Evolutionary conservation across 805 yeast genomes (phyloP).

Genomic region (Lipomyces kockii): DNA sequence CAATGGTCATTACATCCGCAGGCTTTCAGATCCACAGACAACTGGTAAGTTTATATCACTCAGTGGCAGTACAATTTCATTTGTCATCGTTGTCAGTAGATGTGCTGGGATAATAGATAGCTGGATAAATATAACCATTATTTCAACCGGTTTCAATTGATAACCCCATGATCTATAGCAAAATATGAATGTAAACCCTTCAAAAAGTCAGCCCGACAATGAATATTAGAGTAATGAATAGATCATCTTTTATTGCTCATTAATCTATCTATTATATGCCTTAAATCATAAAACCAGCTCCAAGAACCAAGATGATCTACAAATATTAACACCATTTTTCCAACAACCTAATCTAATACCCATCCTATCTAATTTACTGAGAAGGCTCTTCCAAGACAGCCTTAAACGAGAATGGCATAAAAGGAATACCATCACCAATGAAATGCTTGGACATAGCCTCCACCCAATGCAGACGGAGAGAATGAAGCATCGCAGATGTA

Average conservation of each 20-base stretch:
- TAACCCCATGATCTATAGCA: constrained; percentile 5
- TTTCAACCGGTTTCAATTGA: constrained; percentile 23
- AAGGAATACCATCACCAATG: constrained; percentile 93
- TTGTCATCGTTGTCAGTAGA: background rate
- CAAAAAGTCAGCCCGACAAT: background rate
- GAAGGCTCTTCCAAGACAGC: constrained; percentile 38
- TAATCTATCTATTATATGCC: background rate
- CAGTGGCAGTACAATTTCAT: background rate
- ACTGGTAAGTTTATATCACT: background rate
- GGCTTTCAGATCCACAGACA: background rate
- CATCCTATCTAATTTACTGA: constrained; percentile 7
- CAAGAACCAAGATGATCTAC: background rate
- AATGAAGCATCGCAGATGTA: constrained; percentile 97
- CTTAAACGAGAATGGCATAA: constrained; percentile 81
- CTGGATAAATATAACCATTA: background rate
- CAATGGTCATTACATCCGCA: background rate
- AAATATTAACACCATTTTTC: background rate
- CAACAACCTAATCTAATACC: background rate
- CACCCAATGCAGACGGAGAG: constrained; percentile 99
- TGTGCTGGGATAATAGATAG: background rate
- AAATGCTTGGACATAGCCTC: constrained; percentile 98
- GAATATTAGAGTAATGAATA: background rate
- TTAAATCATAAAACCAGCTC: background rate
- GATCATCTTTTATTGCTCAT: background rate
- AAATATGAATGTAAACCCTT: background rate